A percentile compares a stretch with the other conserved stretches of the same genome.
Conservation (phyloP, 495 filamentous ascomycete genomes). For the Talaromyces borbonicus region DNA sequence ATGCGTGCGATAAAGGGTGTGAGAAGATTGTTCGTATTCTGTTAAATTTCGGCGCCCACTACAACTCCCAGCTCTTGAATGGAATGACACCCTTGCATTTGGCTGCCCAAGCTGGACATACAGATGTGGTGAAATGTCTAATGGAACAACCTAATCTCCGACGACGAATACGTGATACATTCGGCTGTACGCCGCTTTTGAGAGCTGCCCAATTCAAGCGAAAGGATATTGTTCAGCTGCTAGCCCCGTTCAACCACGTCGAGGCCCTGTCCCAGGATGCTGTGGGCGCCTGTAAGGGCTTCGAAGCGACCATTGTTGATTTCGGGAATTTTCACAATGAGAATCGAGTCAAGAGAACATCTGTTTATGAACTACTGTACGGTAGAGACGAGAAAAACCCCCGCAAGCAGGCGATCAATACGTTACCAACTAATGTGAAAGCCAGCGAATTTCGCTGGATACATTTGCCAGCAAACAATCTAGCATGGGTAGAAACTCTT, state of each 20-base stretch:
- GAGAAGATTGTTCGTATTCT: conserved; percentile 39
- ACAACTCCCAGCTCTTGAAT: conserved; percentile 46
- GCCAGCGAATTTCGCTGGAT: conserved; percentile 59
- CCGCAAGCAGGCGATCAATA: conserved; percentile 39
- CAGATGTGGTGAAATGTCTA: conserved; percentile 46
- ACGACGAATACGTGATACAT: conserved; percentile 43
- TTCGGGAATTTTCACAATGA: conserved; percentile 59
- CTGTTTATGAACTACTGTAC: conserved; percentile 53
- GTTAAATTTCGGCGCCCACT: conserved; percentile 39
- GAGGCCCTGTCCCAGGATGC: conserved; percentile 43
- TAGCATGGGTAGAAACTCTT: conserved; percentile 52
- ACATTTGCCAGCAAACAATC: conserved; percentile 56
- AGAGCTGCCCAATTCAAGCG: conserved; percentile 49
- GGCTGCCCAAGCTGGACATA: conserved; percentile 50
- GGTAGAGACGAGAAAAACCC: conserved; percentile 46
- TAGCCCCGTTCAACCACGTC: conserved; percentile 46
- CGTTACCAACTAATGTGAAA: conserved; percentile 42
- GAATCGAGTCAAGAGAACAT: conserved; percentile 42
- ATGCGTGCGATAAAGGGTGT: conserved; percentile 48
- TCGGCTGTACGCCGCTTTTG: conserved; percentile 51
- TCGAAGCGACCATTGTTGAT: conserved; percentile 59
- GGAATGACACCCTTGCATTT: conserved; percentile 54
- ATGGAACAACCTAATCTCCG: conserved; percentile 38
- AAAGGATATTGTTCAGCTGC: conserved; percentile 45
- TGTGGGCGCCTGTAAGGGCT: conserved; percentile 46